Evolutionary conservation across 371 early-diverging fungal species (phyloP).

Genomic region (Rhizopus sp.): DNA sequence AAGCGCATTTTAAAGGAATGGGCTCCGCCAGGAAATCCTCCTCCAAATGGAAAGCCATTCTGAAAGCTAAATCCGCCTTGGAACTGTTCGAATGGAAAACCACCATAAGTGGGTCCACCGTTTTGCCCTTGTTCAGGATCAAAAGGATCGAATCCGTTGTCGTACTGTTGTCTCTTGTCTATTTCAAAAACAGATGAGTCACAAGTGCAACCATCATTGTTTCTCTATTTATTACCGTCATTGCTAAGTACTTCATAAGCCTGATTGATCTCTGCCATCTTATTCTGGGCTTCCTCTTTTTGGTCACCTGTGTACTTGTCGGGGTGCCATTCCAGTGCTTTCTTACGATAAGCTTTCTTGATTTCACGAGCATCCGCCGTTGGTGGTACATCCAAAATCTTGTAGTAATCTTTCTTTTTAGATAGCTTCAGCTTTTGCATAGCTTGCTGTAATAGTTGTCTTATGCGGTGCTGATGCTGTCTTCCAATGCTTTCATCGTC

Average conservation of each 20-base stretch:
- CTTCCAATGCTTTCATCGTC: conserved; percentile 6
- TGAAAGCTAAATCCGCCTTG: conserved; percentile 41
- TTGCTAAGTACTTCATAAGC: conserved; percentile 90
- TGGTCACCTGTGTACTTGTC: conserved; percentile 86
- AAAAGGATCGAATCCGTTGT: conserved; percentile 95
- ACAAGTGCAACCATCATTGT: not conserved
- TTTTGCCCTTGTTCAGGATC: conserved; percentile 67
- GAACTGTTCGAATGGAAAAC: conserved; percentile 29
- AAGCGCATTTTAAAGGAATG: conserved; percentile 23
- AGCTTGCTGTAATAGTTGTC: conserved; percentile 41
- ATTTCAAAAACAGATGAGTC: conserved; percentile 1
- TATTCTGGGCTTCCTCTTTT: conserved; percentile 77
- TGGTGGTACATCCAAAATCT: conserved; percentile 81
- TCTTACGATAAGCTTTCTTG: conserved; percentile 88
- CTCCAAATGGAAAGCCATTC: conserved; percentile 23
- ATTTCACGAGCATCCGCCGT: conserved; percentile 79
- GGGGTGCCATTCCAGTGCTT: conserved; percentile 86
- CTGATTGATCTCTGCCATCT: conserved; percentile 91
- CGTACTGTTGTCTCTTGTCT: conserved; percentile 73
- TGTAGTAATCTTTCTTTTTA: conserved; percentile 81
- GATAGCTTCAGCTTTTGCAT: conserved; percentile 67
- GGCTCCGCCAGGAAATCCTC: conserved; percentile 16
- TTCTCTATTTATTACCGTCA: conserved; percentile 48
- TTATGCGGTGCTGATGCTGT: not conserved
- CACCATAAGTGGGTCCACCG: conserved; percentile 39